Base-by-base conservation (phyloP, 2,329 filamentous ascomycete genomes). In the Dactylella cylindrospora region DNA sequence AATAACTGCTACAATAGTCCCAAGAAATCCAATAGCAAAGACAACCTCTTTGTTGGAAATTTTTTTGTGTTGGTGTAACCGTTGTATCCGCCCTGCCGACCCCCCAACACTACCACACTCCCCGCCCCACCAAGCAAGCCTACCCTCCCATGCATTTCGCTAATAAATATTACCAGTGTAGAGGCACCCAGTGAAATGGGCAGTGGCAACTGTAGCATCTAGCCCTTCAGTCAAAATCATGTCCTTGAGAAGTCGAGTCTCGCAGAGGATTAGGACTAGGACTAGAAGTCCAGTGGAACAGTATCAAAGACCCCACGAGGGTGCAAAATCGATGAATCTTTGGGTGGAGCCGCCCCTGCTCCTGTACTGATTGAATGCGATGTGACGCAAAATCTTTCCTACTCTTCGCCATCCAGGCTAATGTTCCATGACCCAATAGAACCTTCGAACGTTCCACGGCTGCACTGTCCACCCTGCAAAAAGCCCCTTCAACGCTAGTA, bases 41-140 rank as follows among this genome's bases (percentile, higher is more conserved):
- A n/a, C n/a, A n/a, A n/a, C n/a, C n/a, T n/a, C 23, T 15, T 19
- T 57, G 52, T 57, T 57, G 52, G 31, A 57, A 43, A 57, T 43
- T 40, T n/a, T n/a, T n/a, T 25, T 47, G 55, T 38, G 55, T 61
- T 61, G 55, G 55, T 61, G 55, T 61, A 61, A 61, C 55, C 55
- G 55, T 61, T 52, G 55, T 61, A 61, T 61, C 55, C 55, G 55
- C 55, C 55, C 55, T 61, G 23, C 55, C 55, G 55, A 61, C 52
- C 44, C n/a, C n/a, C n/a, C 44, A 29, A 50, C 32, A 13, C 23
- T 35, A 32, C 31, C 17, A 15, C 44, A 22, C 19, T 26, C n/a
- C 17, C n/a, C n/a, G 4, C 15, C 3, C 19, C 12, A 5, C 6
- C 25, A n/a, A 28, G 23, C 33, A 38, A 38, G 22, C 5, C 3